A percentile compares a stretch with the other conserved stretches of the same genome.
These are phyloP conservation scores for Pyrrhoderma noxium DNA, from an alignment of 1,284 basidiomycete species.

Conservation along the genomic window DNA sequence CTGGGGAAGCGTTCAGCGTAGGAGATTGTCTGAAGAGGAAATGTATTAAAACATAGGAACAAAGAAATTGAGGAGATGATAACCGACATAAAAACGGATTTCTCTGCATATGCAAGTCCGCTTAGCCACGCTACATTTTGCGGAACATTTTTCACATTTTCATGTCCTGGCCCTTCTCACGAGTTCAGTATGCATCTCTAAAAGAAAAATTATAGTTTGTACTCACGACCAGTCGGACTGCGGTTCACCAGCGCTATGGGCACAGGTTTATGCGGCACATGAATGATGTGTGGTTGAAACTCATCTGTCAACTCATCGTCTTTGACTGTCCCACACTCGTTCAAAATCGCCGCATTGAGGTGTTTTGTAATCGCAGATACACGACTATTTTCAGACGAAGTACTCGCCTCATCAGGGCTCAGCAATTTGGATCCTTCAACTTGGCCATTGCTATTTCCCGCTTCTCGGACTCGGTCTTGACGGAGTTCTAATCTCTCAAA, in stretches of 20 bases:
- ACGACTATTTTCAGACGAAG: neutral
- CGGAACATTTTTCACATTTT: constrained; percentile 48
- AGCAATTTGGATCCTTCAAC: no score
- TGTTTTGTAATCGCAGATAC: constrained; percentile 14
- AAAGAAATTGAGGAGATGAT: neutral
- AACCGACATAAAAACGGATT: constrained; percentile 61
- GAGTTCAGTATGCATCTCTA: neutral
- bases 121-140: constrained; percentile 76
- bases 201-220: constrained; percentile 2
- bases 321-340: constrained; percentile 4
- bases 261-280: constrained; percentile 51
- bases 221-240: constrained; percentile 51
- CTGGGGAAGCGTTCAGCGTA: constrained; percentile 67
- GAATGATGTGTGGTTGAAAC: constrained; percentile 49
- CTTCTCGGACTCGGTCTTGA: neutral
- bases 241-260: constrained; percentile 73
- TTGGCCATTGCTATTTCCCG: neutral
- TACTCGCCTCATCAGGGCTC: neutral
- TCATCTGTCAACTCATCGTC: constrained; percentile 22
- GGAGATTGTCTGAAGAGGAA: constrained; percentile 50
- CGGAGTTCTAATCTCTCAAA: neutral
- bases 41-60: neutral
- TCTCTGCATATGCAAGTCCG: constrained; percentile 59
- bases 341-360: constrained; percentile 12
- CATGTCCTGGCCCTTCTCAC: constrained; percentile 36